A percentile compares a stretch with the other conserved stretches of the same genome.
phyloP scores from a whole-genome alignment of 202 grass and related monocot species.

The Eragrostis tef region DNA sequence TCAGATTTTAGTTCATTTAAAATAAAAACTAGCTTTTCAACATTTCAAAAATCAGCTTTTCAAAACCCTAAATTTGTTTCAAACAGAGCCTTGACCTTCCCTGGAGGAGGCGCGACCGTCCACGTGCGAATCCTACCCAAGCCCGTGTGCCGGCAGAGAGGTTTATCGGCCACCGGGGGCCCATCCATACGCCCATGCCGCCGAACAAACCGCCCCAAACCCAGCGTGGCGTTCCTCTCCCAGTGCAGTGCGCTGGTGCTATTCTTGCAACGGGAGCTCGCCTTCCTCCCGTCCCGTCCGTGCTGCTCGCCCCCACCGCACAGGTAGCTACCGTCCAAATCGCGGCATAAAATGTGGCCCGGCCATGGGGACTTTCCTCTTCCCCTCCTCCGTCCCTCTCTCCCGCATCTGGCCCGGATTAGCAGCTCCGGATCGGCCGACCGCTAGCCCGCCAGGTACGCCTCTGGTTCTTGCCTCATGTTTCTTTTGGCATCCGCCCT shows the following conservation, averaged over 20 bases:
- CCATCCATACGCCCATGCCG: too few relatives aligned
- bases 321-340: conserved; percentile 45
- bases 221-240: too few relatives aligned
- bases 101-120: too few relatives aligned
- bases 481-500: background rate
- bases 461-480: background rate
- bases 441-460: conserved; percentile 33
- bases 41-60: too few relatives aligned
- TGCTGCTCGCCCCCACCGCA: background rate
- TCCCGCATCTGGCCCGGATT: conserved; percentile 27
- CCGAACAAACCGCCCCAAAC: too few relatives aligned
- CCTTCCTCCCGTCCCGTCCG: background rate
- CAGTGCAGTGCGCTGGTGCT: background rate
- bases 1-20: too few relatives aligned
- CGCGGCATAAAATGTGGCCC: conserved; percentile 49
- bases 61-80: too few relatives aligned
- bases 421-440: conserved; percentile 28
- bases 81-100: too few relatives aligned
- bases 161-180: too few relatives aligned
- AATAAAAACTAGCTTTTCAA: too few relatives aligned
- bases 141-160: too few relatives aligned
- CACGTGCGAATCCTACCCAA: too few relatives aligned
- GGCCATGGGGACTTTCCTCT: conserved; percentile 50
- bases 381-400: background rate
- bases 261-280: background rate